These are phyloP conservation scores for Eucalyptus tenuipes DNA, from an alignment of 345 rosid species.

Conservation along the genomic window DNA sequence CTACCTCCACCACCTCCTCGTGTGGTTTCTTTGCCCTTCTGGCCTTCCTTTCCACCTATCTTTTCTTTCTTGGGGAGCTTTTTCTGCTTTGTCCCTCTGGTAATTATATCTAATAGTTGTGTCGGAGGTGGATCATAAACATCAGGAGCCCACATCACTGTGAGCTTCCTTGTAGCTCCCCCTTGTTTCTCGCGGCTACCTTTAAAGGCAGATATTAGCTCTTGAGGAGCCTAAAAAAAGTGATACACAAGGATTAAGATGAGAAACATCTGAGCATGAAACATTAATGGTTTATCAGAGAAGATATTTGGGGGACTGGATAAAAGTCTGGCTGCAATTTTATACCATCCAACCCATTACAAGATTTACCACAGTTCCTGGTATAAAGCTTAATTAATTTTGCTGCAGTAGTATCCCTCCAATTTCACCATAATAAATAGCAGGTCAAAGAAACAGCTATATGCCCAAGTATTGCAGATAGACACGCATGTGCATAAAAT, in stretches of 20 bases:
- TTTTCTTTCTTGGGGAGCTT: conserved; percentile 44
- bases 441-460: not conserved
- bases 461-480: not conserved
- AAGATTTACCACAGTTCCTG: not conserved
- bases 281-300: not conserved
- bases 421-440: not conserved
- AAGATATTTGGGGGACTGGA: not conserved
- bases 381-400: not conserved
- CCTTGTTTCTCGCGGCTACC: conserved; percentile 68
- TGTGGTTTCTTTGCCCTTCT: conserved; percentile 30
- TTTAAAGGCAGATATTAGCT: conserved; percentile 67
- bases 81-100: conserved; percentile 36
- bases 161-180: conserved; percentile 23
- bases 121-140: conserved; percentile 86
- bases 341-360: not conserved
- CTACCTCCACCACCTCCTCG: conserved; percentile 27
- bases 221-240: conserved; percentile 16
- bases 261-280: not conserved
- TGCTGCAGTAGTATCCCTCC: not conserved
- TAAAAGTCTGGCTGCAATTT: not conserved
- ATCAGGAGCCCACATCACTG: conserved; percentile 72
- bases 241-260: not conserved
- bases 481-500: not conserved
- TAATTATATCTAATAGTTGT: conserved; percentile 38
- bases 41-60: conserved; percentile 60